Evolutionary conservation across 805 yeast genomes (phyloP), one percentile per base, ranked within the genome.

Genomic region (Lipomyces japonicus): DNA sequence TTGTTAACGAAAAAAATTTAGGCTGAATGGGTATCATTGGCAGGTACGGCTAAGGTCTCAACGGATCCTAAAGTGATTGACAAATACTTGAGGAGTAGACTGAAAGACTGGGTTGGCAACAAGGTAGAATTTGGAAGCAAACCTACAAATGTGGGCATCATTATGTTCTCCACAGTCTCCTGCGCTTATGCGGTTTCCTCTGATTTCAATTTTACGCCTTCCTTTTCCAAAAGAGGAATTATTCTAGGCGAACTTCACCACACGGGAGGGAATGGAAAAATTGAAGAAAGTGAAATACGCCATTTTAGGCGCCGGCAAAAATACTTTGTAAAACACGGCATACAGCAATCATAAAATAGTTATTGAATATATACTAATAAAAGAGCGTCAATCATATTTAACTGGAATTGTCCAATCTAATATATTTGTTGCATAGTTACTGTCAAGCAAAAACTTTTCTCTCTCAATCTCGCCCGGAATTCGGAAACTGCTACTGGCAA

Each of bases 1-100:
- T n/a, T 23, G 31, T 16, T n/a, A n/a, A 2, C 18, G 26, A 39
- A 44, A 25, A 44, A 37, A 24, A 10, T 9, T 5, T 31, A 47
- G 55, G 56, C 50, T 18, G 57, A 53, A 36, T 53, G 57, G 57
- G 57, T 46, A 10, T 53, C 57, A 2, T 25, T 53, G 18, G 46
- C 53, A 2, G 54, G 57, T 18, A 41, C 28, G 1, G 57, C 57
- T 7, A 49, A 43, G n/a, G 16, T 53, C 24, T 30, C 46, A 18
- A 39, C 40, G 0, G 57, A 50, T 30, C 32, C 44, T 2, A 54
- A 50, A 1, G 48, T 23, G 9, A 31, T 53, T n/a, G 37, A 40
- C 1, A 35, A 34, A 25, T 43, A 48, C 26, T 28, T 53, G n/a
- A 36, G 31, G 21, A 19, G 43, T 19, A 40, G 41, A 10, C n/a